Base-by-base conservation (phyloP, 306 rosid species). In the Ochetophila trinervis region DNA sequence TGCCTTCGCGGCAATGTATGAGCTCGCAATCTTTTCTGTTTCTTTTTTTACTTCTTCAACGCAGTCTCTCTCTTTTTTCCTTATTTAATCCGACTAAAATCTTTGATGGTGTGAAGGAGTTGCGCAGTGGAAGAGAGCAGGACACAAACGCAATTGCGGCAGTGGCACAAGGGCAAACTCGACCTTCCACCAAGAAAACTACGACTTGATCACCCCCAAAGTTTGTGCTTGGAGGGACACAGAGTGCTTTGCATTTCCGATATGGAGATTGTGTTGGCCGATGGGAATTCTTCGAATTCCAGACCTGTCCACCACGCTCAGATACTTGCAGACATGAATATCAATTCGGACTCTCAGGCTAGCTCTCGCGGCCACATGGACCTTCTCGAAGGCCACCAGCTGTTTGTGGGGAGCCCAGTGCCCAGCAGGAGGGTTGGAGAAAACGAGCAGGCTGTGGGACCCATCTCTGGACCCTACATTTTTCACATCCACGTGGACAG, bases 201-300 rank as follows among this genome's bases (percentile, higher is more conserved):
- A 89, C 17, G 88, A 80, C 70, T 87, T 87, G 72, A 87, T 82
- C 47, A 82, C 79, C 24, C 94, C 85, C 19, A 83, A 76, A 50
- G 84, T 48, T 37, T 48, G 53, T 1, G 86, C 88, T 82, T 87
- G 84, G 59, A 91, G 83, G 13, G 95, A 83, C 0, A 89, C 48
- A 6, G 79, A 80, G 61, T 87, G 98, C 24, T 68, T 74, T 27
- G 74, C 63, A 50, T 82, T 81, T 6, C 91, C 97, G 65, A 93
- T 70, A 51, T 86, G 81, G 66, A 89, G 78, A 62, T 64, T 65
- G 32, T 93, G 95, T 20, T 62, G 55, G 0, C 97, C 95, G 84
- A 92, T 44, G 0, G 88, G 93, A 60, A 92, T 84, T 74, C 96
- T 87, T 64, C 96, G 77, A 53, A 81, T 85, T 42, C 93, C 98